Percentiles rank a stretch among this genome's conserved stretches.
Conservation (phyloP, 208 protist genomes). For the Trypanosoma rangeli region DNA sequence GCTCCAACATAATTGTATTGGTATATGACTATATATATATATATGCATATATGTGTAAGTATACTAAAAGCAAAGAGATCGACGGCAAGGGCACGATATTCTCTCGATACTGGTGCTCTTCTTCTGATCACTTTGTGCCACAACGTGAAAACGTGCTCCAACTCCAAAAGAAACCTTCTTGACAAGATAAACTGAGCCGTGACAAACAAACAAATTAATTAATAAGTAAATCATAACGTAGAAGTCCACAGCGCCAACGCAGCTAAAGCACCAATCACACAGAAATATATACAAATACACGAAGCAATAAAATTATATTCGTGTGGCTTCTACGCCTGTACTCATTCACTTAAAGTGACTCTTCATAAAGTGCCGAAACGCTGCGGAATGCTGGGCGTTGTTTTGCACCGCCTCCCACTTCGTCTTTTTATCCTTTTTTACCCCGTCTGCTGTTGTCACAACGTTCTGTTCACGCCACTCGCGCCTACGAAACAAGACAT, state of each 20-base stretch:
- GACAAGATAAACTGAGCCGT: no score
- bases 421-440: slow-evolving; percentile 30
- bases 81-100: no score
- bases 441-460: slow-evolving; percentile 11
- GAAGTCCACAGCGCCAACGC: no score
- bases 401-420: slow-evolving; percentile 64
- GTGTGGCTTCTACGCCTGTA: not conserved
- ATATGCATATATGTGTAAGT: not conserved
- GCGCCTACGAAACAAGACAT: slow-evolving; percentile 64
- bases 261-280: no score
- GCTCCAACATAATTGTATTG: slow-evolving; percentile 1
- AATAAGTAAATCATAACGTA: no score
- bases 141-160: no score
- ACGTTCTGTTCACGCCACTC: slow-evolving; percentile 38
- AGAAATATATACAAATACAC: not conserved
- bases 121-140: not conserved
- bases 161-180: no score
- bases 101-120: not conserved
- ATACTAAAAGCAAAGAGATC: no score
- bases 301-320: not conserved
- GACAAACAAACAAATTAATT: no score
- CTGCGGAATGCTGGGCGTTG: slow-evolving; percentile 44
- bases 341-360: slow-evolving; percentile 53
- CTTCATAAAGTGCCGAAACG: slow-evolving; percentile 67
- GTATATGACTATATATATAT: not conserved